Conservation (phyloP, 139 green algal genomes). For the Micromonas commoda region DNA sequence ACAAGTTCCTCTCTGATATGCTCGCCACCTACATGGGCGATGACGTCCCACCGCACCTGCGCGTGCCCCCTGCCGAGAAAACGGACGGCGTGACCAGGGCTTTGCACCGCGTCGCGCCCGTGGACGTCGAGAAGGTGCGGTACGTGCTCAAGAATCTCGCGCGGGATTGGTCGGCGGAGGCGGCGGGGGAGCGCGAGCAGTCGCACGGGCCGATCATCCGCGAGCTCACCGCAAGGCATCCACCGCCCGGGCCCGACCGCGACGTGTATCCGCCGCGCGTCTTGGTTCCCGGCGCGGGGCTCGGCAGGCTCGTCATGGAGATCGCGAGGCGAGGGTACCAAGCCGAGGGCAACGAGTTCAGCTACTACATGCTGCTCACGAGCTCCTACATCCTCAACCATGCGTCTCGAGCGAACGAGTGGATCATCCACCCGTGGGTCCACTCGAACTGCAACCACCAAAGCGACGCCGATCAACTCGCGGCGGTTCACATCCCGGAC, state of each 20-base stretch:
- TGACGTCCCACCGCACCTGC: slow-evolving; percentile 31
- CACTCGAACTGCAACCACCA: slow-evolving; percentile 66
- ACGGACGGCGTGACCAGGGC: slow-evolving; percentile 13
- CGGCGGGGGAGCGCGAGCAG: slow-evolving; percentile 58
- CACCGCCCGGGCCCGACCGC: not conserved
- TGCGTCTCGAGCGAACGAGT: slow-evolving; percentile 42
- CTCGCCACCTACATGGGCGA: not conserved
- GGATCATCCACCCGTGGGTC: slow-evolving; percentile 67
- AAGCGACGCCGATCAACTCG: slow-evolving; percentile 61
- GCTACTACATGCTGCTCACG: slow-evolving; percentile 92
- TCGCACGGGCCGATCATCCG: slow-evolving; percentile 62
- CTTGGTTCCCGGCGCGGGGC: slow-evolving; percentile 80
- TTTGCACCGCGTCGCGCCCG: not conserved
- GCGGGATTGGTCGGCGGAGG: slow-evolving; percentile 79
- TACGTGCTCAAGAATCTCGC: slow-evolving; percentile 90
- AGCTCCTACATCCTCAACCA: slow-evolving; percentile 86
- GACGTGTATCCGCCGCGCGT: slow-evolving; percentile 39
- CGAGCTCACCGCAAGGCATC: slow-evolving; percentile 39
- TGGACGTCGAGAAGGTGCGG: slow-evolving; percentile 51
- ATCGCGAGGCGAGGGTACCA: slow-evolving; percentile 36
- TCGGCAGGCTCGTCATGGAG: slow-evolving; percentile 66
- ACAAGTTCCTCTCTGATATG: slow-evolving; percentile 9
- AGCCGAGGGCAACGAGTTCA: slow-evolving; percentile 85
- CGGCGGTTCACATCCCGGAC: slow-evolving; percentile 48
- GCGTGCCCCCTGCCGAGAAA: not conserved